Base-by-base conservation (phyloP, 345 rosid species). In the Syzygium jambos region DNA sequence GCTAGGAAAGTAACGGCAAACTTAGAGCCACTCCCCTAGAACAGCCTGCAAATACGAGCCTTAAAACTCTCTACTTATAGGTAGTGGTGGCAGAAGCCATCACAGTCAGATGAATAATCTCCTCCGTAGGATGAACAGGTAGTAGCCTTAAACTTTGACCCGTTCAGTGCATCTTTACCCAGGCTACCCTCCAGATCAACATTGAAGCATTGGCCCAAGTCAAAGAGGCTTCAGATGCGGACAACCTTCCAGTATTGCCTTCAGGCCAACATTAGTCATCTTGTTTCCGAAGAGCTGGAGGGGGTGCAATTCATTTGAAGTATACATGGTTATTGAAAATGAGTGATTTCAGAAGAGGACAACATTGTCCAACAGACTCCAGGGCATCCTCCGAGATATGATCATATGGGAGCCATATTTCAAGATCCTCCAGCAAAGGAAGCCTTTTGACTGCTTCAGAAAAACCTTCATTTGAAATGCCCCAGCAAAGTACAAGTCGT, bases 401-500 rank as follows among this genome's bases (percentile, higher is more conserved):
- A 15, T 5, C 4, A 30, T 51, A 87, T 15, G 53, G 19, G 73
- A 51, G 73, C 80, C 27, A 52, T 9, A 87, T 46, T 38, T 87
- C 88, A 12, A 87, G 85, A 6, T 78, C 85, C 85, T 87, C 88
- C 38, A 87, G 63, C 85, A 25, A 55, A 46, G 88, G 73, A 27
- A 77, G 52, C 53, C 51, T 53, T 46, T 30, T n/a, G n/a, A 25
- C 85, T 49, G 65, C 25, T 52, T 86, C 88, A 86, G 54, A 78
- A 3, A 68, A 29, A 46, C 85, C 85, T 77, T 51, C 51, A 11
- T 78, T 91, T 21, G 95, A 84, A 59, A 96, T 55, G 34, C 16
- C 7, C 88, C 87, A 14, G 89, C 94, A 93, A 13, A 27, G 68
- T 23, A 86, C 89, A 51, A 96, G 89, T 51, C 90, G 87, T 85